Evolutionary conservation across 1,284 basidiomycete species (phyloP).

Genomic region (Cutaneotrichosporon dermatis): DNA sequence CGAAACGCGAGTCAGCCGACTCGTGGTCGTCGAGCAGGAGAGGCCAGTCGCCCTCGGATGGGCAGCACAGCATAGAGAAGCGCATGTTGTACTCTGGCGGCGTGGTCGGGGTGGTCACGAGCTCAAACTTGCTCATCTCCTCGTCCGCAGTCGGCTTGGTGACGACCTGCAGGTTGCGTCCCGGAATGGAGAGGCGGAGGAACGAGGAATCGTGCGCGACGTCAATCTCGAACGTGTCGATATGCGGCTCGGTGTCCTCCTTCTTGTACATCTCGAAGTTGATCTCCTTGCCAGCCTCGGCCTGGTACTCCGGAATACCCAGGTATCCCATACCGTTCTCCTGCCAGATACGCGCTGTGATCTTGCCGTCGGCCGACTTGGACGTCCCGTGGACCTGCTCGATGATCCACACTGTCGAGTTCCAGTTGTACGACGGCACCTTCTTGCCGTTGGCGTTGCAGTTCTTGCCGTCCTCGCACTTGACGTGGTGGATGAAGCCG

Average conservation of each 20-base stretch:
- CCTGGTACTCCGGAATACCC: conserved; percentile 23
- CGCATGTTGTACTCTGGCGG: conserved; percentile 35
- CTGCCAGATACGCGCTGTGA: conserved; percentile 31
- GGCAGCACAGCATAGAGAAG: conserved; percentile 46
- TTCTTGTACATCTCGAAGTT: conserved; percentile 29
- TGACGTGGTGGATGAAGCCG: conserved; percentile 42
- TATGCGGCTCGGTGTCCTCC: conserved; percentile 15
- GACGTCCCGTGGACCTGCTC: conserved; percentile 13
- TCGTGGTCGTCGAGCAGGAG: conserved; percentile 47
- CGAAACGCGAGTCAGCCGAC: conserved; percentile 43
- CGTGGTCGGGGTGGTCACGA: background rate
- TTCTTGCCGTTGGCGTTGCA: conserved; percentile 33
- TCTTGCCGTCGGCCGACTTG: conserved; percentile 15
- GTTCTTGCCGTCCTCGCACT: conserved; percentile 39
- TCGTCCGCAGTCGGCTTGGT: conserved; percentile 13
- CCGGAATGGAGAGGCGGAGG: conserved; percentile 36
- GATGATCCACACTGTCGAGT: conserved; percentile 34
- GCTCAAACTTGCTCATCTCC: conserved; percentile 8
- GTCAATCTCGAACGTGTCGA: conserved; percentile 35
- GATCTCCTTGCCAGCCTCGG: conserved; percentile 17
- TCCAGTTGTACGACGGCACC: conserved; percentile 39
- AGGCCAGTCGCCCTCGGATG: conserved; percentile 46
- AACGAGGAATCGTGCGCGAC: conserved; percentile 33
- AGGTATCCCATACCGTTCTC: conserved; percentile 39
- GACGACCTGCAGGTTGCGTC: conserved; percentile 27